Evolutionary conservation across 2,329 filamentous ascomycete species (phyloP).

Genomic region (Paraphaeosphaeria sporulosa): DNA sequence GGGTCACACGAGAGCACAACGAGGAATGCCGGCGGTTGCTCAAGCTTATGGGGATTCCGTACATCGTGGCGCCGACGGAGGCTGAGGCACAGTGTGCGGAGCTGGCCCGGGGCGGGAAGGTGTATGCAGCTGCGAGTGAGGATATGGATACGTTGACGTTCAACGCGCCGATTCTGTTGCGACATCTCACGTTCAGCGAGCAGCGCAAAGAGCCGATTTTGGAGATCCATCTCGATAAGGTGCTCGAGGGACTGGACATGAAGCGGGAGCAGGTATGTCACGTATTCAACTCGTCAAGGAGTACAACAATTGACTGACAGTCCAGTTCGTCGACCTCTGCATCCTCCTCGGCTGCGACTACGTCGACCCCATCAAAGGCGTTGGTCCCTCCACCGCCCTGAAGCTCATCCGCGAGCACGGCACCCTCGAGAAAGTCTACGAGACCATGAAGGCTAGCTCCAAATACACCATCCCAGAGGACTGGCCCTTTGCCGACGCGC

Average conservation of each 20-base stretch:
- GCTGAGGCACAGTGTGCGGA: constrained; percentile 96
- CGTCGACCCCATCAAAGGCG: constrained; percentile 92
- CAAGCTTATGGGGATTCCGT: constrained; percentile 95
- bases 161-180: constrained; percentile 85
- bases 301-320: constrained; percentile 6
- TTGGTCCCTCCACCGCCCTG: constrained; percentile 89
- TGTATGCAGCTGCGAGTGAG: constrained; percentile 95
- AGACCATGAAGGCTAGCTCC: constrained; percentile 77
- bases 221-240: constrained; percentile 88
- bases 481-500: constrained; percentile 93
- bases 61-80: constrained; percentile 93
- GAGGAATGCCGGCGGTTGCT: constrained; percentile 89
- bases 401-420: constrained; percentile 95
- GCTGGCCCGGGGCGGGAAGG: constrained; percentile 88
- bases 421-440: constrained; percentile 84
- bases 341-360: constrained; percentile 98
- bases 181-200: constrained; percentile 96
- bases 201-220: constrained; percentile 97
- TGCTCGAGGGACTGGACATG: constrained; percentile 87
- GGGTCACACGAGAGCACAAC: constrained; percentile 97
- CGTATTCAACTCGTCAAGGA: neutral
- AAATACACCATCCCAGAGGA: constrained; percentile 92
- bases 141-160: constrained; percentile 99
- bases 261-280: constrained; percentile 76
- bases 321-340: constrained; percentile 93